Conservation (phyloP, 805 yeast genomes). For the Saturnispora zaruensis region DNA sequence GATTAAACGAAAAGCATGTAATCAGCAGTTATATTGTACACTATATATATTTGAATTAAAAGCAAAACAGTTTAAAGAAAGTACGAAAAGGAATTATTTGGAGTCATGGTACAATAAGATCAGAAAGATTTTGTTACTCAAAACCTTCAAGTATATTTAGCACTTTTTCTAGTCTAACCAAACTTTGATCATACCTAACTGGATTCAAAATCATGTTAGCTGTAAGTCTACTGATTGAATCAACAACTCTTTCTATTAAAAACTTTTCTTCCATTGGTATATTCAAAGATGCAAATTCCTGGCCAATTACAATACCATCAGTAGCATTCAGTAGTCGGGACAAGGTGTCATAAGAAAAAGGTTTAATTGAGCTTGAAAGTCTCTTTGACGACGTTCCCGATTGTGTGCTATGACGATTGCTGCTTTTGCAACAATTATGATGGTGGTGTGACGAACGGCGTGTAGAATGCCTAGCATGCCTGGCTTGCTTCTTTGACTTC, state of each 20-base stretch:
- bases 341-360: conserved; percentile 36
- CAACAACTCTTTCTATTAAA: conserved; percentile 76
- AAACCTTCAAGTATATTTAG: conserved; percentile 83
- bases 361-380: conserved; percentile 19
- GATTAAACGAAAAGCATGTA: not conserved
- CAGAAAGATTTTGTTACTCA: conserved; percentile 12
- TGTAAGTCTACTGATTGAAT: conserved; percentile 74
- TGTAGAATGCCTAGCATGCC: not conserved
- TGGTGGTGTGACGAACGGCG: conserved; percentile 3
- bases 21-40: not conserved
- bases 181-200: conserved; percentile 70
- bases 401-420: conserved; percentile 1
- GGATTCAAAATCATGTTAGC: conserved; percentile 88
- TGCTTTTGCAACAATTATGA: not conserved
- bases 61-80: not conserved
- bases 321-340: conserved; percentile 47
- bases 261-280: conserved; percentile 70
- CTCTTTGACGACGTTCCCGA: conserved; percentile 11
- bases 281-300: conserved; percentile 65
- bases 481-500: not conserved
- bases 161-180: conserved; percentile 71
- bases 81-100: not conserved
- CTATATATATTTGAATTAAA: not conserved
- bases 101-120: not conserved
- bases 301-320: conserved; percentile 54